Base-by-base conservation (phyloP, 805 yeast species). In the Isabelozyma heimii region DNA sequence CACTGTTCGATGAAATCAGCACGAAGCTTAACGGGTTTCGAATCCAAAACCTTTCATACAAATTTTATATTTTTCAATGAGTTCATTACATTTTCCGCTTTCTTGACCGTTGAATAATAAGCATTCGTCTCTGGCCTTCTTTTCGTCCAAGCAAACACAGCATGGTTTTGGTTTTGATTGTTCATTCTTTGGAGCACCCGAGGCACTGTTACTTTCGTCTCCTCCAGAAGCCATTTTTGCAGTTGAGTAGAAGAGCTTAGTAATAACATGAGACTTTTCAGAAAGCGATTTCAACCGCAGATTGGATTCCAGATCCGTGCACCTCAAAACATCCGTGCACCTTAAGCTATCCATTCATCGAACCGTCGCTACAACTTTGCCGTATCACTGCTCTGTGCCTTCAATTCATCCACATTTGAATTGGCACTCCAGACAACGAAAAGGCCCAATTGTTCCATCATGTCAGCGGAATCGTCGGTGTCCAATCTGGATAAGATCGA, bases 41-140 rank as follows among this genome's bases (percentile, higher is more conserved):
- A 92, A 92, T 0, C 99, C 99, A 65, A 71, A 92, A 15, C 96
- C 90, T 62, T 84, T 85, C 99, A 92, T 92, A 72, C 99, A 92
- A 27, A 63, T 62, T 69, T 91, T 91, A 76, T 94, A 94, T 50
- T 82, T 75, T 17, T 70, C 70, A 53, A 92, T 86, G 46, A 89
- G 66, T 47, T 79, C 80, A 50, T 84, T 80, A 69, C 99, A 92
- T 59, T 89, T 85, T 30, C 85, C 89, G 42, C 88, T 77, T 15
- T 91, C 97, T 56, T 85, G 85, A 43, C 97, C 97, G 59, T 88
- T 83, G 56, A 81, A 70, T 53, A 92, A 77, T 48, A 92, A 72
- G 65, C 98, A 94, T 61, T 91, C 91, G 61, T 92, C 99, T 62
- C 98, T 81, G 20, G 72, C 66, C 52, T 85, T 79, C 70, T 90